These are phyloP conservation scores for Termitomyces sp. DNA, from an alignment of 768 basidiomycete genomes.

Conservation along the genomic window DNA sequence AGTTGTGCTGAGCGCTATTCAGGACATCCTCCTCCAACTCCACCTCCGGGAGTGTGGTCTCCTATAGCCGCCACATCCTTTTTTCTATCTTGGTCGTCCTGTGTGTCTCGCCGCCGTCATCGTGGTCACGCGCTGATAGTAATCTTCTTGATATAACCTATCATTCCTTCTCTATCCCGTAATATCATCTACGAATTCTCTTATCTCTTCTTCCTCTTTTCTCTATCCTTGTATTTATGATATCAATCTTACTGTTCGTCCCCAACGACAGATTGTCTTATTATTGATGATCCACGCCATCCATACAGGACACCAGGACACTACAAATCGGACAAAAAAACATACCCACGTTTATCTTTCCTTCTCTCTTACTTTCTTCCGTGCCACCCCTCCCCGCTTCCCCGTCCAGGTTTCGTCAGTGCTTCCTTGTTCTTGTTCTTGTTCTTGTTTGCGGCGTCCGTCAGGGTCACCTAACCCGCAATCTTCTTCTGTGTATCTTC, in stretches of 20 bases:
- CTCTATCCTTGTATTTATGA: neutral
- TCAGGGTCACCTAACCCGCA: neutral
- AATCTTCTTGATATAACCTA: neutral
- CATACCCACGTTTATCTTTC: no score
- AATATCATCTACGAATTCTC: neutral
- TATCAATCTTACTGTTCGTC: neutral
- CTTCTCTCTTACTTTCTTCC: neutral
- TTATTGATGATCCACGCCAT: neutral
- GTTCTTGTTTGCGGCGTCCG: neutral
- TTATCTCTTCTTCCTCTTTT: neutral
- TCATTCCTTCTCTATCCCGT: neutral
- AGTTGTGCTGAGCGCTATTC: conserved; percentile 83
- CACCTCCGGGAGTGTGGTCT: conserved; percentile 85
- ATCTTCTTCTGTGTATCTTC: neutral
- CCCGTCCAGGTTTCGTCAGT: neutral
- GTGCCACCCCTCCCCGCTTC: neutral
- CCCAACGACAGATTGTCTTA: neutral
- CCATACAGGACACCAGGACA: neutral
- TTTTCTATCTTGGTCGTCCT: neutral
- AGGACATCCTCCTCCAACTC: conserved; percentile 82
- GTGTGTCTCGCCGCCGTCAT: neutral
- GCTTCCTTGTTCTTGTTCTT: neutral
- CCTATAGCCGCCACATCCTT: conserved; percentile 33
- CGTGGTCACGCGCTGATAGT: neutral
- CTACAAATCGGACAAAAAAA: neutral